Conservation (phyloP, 768 basidiomycete species). For the Rhizopogon vulgaris region DNA sequence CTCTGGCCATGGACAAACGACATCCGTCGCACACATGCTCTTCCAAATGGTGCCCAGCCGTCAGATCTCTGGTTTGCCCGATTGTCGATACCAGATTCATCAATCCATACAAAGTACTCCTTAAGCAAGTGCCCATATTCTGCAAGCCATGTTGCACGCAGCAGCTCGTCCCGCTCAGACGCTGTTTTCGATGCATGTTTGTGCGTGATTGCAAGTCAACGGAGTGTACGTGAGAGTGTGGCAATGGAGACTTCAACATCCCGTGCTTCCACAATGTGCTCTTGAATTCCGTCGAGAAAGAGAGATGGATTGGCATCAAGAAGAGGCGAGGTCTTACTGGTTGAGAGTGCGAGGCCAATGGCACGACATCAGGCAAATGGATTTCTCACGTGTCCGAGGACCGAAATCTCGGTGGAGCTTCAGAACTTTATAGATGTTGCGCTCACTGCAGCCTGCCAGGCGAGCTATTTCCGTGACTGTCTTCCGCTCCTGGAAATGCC, state of each 20-base stretch:
- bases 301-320: slow-evolving; percentile 8
- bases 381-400: slow-evolving; percentile 10
- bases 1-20: slow-evolving; percentile 16
- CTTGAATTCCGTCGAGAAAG: slow-evolving; percentile 15
- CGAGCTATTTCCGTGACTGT: neutral
- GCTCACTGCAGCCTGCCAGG: slow-evolving; percentile 9
- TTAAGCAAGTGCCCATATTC: slow-evolving; percentile 2
- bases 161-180: slow-evolving; percentile 16
- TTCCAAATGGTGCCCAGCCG: slow-evolving; percentile 8
- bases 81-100: slow-evolving; percentile 13
- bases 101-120: slow-evolving; percentile 7
- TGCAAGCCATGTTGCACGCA: slow-evolving; percentile 17
- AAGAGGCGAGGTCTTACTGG: slow-evolving; percentile 13
- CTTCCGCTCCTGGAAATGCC: neutral
- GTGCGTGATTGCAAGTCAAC: neutral
- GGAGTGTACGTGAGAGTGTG: slow-evolving; percentile 5
- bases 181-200: neutral
- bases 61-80: slow-evolving; percentile 1
- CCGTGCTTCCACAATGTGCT: slow-evolving; percentile 5
- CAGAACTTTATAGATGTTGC: slow-evolving; percentile 14
- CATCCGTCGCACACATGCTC: slow-evolving; percentile 6
- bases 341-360: slow-evolving; percentile 13
- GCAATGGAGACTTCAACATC: slow-evolving; percentile 7
- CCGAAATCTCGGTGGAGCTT: slow-evolving; percentile 10
- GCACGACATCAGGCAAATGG: slow-evolving; percentile 12